Conservation (phyloP, 208 protist species). For the Crithidia thermophila region DNA sequence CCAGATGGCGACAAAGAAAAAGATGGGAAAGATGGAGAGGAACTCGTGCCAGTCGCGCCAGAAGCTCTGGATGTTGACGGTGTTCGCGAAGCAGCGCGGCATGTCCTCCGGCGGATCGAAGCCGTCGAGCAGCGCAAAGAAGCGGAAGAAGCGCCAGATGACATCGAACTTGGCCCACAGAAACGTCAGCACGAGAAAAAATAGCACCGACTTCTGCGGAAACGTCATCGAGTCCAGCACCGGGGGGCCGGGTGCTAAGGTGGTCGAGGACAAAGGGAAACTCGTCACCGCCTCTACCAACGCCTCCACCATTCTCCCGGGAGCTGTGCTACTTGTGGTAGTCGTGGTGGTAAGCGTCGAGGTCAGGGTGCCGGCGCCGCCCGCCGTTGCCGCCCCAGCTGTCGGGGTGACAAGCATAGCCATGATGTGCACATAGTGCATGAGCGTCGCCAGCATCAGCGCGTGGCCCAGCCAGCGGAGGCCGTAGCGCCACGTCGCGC, state of each 20-base stretch:
- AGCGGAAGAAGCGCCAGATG: slow-evolving; percentile 91
- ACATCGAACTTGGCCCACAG: slow-evolving; percentile 93
- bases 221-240: slow-evolving; percentile 27
- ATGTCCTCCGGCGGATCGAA: slow-evolving; percentile 92
- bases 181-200: slow-evolving; percentile 71
- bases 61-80: slow-evolving; percentile 87
- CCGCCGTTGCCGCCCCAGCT: neutral
- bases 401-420: slow-evolving; percentile 39
- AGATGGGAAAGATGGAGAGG: slow-evolving; percentile 85
- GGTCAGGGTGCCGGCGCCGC: neutral
- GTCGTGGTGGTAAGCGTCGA: neutral
- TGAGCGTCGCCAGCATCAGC: slow-evolving; percentile 35
- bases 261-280: neutral
- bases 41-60: slow-evolving; percentile 94
- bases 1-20: slow-evolving; percentile 93
- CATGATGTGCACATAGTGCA: slow-evolving; percentile 64
- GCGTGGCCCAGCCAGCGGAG: slow-evolving; percentile 35
- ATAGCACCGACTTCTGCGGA: slow-evolving; percentile 25
- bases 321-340: neutral
- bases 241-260: neutral
- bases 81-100: slow-evolving; percentile 87
- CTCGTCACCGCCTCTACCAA: slow-evolving; percentile 15
- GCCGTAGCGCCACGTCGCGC: slow-evolving; percentile 36
- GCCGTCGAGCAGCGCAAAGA: slow-evolving; percentile 83
- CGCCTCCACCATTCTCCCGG: neutral